These are phyloP conservation scores for Aspergillus egyptiacus DNA, from an alignment of 495 filamentous ascomycete species.

Conservation along the genomic window DNA sequence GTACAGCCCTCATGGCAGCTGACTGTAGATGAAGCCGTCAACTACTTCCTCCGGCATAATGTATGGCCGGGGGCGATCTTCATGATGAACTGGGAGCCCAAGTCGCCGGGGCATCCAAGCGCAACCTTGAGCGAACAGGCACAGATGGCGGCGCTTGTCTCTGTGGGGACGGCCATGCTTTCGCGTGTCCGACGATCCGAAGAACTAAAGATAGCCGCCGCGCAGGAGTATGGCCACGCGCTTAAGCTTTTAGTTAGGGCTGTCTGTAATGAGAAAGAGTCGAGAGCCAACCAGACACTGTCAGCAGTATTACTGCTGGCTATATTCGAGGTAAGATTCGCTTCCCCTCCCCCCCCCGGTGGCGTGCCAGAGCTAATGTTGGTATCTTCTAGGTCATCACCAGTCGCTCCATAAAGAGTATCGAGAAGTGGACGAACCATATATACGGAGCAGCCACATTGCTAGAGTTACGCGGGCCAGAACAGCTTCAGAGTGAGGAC, in stretches of 20 bases:
- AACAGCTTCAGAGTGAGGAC: constrained; percentile 51
- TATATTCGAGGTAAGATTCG: constrained; percentile 41
- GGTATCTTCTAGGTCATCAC: constrained; percentile 42
- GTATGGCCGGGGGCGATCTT: constrained; percentile 32
- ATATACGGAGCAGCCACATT: constrained; percentile 54
- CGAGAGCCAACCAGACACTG: constrained; percentile 55
- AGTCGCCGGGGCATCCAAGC: constrained; percentile 18
- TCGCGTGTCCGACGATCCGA: constrained; percentile 34
- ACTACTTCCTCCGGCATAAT: constrained; percentile 42
- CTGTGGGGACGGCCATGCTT: constrained; percentile 48
- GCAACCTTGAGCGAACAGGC: constrained; percentile 26
- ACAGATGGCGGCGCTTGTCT: constrained; percentile 40
- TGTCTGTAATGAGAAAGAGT: constrained; percentile 46
- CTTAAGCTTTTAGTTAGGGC: constrained; percentile 48
- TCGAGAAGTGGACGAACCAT: constrained; percentile 54
- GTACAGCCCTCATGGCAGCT: constrained; percentile 23
- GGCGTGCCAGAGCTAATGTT: constrained; percentile 7
- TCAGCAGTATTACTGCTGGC: constrained; percentile 55
- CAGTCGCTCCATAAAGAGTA: constrained; percentile 37
- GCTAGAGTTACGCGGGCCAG: constrained; percentile 48
- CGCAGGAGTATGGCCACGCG: constrained; percentile 44
- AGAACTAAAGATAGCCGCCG: constrained; percentile 33
- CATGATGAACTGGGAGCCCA: constrained; percentile 24
- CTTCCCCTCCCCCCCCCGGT: not conserved
- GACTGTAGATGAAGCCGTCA: constrained; percentile 33